These are phyloP conservation scores for Alternaria arbusti DNA, from an alignment of 2,329 filamentous ascomycete genomes.

Conservation along the genomic window DNA sequence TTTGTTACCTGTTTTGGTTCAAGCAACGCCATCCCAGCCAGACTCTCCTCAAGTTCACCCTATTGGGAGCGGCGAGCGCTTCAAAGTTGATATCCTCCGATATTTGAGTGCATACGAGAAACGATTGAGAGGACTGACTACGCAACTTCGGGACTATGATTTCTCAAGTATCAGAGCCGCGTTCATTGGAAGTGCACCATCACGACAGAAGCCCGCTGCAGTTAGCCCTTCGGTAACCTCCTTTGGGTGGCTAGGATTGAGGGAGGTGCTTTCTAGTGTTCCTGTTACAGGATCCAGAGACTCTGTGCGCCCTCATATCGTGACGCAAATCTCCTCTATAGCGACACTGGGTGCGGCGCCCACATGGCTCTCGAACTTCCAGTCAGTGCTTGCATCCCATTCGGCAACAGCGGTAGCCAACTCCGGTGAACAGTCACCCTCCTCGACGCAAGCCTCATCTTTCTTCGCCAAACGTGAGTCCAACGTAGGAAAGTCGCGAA, in stretches of 20 bases:
- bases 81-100: slow-evolving; percentile 75
- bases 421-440: background rate
- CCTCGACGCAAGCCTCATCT: slow-evolving; percentile 6
- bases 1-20: slow-evolving; percentile 61
- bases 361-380: slow-evolving; percentile 71
- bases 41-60: slow-evolving; percentile 12
- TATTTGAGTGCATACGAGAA: slow-evolving; percentile 76
- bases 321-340: slow-evolving; percentile 78
- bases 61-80: slow-evolving; percentile 69
- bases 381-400: slow-evolving; percentile 41
- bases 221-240: slow-evolving; percentile 57
- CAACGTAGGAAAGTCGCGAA: slow-evolving; percentile 43
- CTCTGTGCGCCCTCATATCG: slow-evolving; percentile 48
- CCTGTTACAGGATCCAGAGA: slow-evolving; percentile 42
- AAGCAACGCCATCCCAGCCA: background rate
- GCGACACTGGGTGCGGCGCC: slow-evolving; percentile 76
- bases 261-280: slow-evolving; percentile 63
- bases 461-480: slow-evolving; percentile 18
- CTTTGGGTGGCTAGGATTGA: slow-evolving; percentile 80
- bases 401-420: background rate
- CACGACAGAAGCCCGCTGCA: slow-evolving; percentile 61
- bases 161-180: slow-evolving; percentile 73
- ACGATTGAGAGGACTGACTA: slow-evolving; percentile 61
- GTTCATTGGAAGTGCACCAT: slow-evolving; percentile 80
- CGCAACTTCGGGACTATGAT: slow-evolving; percentile 67